Evolutionary conservation across 345 rosid species (phyloP).

Genomic region (Litchi chinensis): DNA sequence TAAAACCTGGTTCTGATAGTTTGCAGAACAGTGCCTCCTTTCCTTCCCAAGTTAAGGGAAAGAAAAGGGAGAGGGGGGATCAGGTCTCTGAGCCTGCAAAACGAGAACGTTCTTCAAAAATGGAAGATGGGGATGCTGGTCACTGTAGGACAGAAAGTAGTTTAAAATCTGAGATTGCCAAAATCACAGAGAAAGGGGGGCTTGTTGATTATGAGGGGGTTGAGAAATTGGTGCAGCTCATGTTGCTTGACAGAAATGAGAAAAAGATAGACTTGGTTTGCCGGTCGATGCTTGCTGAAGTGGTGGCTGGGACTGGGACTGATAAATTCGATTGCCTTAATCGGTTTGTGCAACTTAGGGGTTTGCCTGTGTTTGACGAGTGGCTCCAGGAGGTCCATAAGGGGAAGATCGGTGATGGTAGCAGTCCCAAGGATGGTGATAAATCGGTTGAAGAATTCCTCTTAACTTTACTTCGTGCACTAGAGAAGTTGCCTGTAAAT

Average conservation of each 20-base stretch:
- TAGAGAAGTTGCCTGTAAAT: conserved; percentile 89
- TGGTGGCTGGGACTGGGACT: conserved; percentile 75
- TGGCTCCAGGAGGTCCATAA: conserved; percentile 97
- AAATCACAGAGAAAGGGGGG: conserved; percentile 77
- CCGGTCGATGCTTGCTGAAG: conserved; percentile 69
- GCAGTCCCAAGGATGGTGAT: conserved; percentile 65
- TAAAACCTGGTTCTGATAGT: conserved; percentile 68
- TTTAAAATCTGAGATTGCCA: conserved; percentile 68
- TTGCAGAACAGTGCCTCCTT: conserved; percentile 59
- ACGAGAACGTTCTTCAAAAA: conserved; percentile 60
- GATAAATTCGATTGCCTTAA: conserved; percentile 79
- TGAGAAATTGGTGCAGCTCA: conserved; percentile 78
- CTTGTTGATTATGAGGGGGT: conserved; percentile 78
- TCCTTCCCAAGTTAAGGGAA: conserved; percentile 77
- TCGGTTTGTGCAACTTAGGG: conserved; percentile 79
- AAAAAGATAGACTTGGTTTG: conserved; percentile 69
- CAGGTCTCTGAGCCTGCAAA: conserved; percentile 68
- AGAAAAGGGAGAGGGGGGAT: conserved; percentile 88
- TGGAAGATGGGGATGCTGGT: conserved; percentile 69
- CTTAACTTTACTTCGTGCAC: conserved; percentile 71
- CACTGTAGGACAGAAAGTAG: conserved; percentile 49
- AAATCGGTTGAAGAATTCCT: conserved; percentile 76
- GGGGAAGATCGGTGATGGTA: conserved; percentile 76
- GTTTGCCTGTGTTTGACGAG: conserved; percentile 84
- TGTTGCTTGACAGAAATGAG: conserved; percentile 66